These are phyloP conservation scores for Aspergillus nanangensis DNA, from an alignment of 495 filamentous ascomycete species.

Conservation along the genomic window DNA sequence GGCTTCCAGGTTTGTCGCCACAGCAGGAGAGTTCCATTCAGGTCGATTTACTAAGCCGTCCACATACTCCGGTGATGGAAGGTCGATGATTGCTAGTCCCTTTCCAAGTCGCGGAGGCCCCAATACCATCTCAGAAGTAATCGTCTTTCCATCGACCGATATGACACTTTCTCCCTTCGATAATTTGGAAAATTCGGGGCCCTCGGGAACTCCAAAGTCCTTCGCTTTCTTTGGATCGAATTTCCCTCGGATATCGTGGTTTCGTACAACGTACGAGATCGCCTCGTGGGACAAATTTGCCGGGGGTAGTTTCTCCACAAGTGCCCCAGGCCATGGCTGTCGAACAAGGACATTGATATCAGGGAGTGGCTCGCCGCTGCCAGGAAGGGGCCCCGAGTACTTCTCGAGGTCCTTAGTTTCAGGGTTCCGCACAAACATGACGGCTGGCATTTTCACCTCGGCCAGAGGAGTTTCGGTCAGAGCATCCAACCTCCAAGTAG, in stretches of 20 bases:
- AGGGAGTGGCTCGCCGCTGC: conserved; percentile 40
- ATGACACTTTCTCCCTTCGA: conserved; percentile 51
- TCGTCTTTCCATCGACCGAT: conserved; percentile 47
- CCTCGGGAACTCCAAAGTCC: conserved; percentile 51
- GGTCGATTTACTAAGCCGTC: conserved; percentile 57
- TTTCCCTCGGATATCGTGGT: conserved; percentile 69
- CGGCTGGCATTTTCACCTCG: conserved; percentile 62
- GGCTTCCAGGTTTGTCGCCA: conserved; percentile 61
- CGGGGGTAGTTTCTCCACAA: conserved; percentile 56
- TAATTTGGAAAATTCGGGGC: conserved; percentile 49
- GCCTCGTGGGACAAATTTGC: conserved; percentile 61
- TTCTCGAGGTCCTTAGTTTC: conserved; percentile 58
- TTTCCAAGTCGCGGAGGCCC: conserved; percentile 48
- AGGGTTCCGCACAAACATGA: conserved; percentile 62
- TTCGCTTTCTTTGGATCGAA: conserved; percentile 64
- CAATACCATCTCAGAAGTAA: conserved; percentile 66
- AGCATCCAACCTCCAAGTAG: conserved; percentile 65
- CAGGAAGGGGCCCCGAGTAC: conserved; percentile 64
- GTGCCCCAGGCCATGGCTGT: conserved; percentile 77
- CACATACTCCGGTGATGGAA: conserved; percentile 66
- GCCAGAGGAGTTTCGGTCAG: conserved; percentile 59
- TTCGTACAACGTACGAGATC: conserved; percentile 80
- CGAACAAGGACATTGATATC: conserved; percentile 72
- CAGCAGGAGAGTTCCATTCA: conserved; percentile 65
- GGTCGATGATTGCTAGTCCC: conserved; percentile 75